phyloP scores from a whole-genome alignment of 208 protist genomes.

The Zelonia costaricensis region DNA sequence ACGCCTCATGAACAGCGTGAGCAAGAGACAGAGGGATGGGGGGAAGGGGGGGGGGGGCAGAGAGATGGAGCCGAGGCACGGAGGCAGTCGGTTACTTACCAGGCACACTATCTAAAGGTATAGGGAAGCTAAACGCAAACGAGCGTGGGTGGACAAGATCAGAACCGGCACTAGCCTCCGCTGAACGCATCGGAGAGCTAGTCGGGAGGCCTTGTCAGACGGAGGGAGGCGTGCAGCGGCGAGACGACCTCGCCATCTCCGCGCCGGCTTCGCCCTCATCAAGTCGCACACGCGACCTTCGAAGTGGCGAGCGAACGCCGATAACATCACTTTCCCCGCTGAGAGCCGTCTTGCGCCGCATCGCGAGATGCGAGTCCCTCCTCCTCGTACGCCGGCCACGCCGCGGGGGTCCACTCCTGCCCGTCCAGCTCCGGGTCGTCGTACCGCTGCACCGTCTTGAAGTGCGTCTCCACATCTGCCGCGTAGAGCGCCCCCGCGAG shows the following conservation, averaged over 20 bases:
- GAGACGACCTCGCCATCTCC: no score
- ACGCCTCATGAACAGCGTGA: background rate
- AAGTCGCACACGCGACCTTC: no score
- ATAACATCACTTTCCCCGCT: no score
- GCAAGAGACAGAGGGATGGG: background rate
- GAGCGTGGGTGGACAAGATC: no score
- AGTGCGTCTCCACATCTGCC: constrained; percentile 4
- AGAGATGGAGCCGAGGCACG: background rate
- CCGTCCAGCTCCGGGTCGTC: constrained; percentile 6
- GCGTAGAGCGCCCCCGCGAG: constrained; percentile 1
- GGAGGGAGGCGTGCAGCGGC: no score
- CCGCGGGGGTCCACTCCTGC: constrained; percentile 1
- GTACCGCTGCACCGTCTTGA: constrained; percentile 3
- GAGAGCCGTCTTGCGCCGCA: no score
- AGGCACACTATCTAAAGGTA: background rate
- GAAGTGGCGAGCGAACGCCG: no score
- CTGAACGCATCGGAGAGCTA: no score
- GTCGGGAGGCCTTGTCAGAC: no score
- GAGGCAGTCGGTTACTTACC: background rate
- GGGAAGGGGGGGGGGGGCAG: background rate
- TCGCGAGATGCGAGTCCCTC: background rate
- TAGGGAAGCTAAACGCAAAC: no score
- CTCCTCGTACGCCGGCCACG: constrained; percentile 14
- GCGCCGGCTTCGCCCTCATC: no score
- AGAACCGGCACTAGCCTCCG: no score